phyloP scores from a whole-genome alignment of 129 eudicot species.

The Glebionis coronaria region DNA sequence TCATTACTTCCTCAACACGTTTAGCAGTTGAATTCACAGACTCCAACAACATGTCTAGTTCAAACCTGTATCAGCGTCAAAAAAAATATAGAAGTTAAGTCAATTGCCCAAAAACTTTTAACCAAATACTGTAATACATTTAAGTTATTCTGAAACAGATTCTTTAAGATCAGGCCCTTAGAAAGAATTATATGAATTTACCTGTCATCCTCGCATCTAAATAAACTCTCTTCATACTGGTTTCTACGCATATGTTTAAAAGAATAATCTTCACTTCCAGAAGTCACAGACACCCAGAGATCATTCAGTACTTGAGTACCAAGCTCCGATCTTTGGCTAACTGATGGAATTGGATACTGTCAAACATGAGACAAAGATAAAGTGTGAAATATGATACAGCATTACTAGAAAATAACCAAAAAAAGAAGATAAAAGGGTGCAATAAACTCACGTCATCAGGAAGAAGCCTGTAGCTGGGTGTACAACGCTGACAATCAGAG shows the following conservation, averaged over 20 bases:
- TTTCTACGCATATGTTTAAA: conserved; percentile 99
- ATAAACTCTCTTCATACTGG: conserved; percentile 95
- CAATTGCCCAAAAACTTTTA: too few relatives aligned
- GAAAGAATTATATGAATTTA: conserved; percentile 18
- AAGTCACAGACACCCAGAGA: conserved; percentile 97
- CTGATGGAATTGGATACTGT: conserved; percentile 91
- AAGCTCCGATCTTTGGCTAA: conserved; percentile 89
- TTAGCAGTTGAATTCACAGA: conserved; percentile 82
- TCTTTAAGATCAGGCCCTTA: neutral
- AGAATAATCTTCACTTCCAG: conserved; percentile 99
- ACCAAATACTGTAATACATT: neutral
- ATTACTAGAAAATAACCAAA: neutral
- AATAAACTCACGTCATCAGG: conserved; percentile 71
- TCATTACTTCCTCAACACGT: conserved; percentile 78
- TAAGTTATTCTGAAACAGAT: neutral
- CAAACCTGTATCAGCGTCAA: conserved; percentile 56
- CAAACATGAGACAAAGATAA: neutral
- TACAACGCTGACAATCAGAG: conserved; percentile 83
- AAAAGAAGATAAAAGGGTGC: neutral
- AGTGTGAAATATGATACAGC: neutral
- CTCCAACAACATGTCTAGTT: conserved; percentile 96
- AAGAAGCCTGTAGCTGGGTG: conserved; percentile 97
- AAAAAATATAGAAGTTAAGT: neutral
- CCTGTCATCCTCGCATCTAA: conserved; percentile 99
- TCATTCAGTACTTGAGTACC: conserved; percentile 90